Conservation (phyloP, 345 rosid genomes). For the Heritiera littoralis region DNA sequence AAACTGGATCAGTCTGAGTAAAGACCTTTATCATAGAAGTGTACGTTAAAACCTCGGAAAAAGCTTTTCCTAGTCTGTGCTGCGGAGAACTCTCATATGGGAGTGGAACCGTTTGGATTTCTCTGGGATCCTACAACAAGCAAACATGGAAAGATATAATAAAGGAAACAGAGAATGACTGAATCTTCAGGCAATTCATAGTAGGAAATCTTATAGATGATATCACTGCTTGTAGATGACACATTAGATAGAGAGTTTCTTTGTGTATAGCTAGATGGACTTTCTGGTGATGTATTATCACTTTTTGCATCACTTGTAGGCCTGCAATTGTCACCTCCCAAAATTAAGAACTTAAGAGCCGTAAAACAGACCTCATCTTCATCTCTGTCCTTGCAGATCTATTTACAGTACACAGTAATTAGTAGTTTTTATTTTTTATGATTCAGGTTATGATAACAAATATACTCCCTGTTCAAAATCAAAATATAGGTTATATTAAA, state of each 20-base stretch:
- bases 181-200: constrained; percentile 1
- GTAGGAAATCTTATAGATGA: constrained; percentile 41
- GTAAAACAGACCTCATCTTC: constrained; percentile 75
- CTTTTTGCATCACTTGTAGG: constrained; percentile 43
- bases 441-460: not conserved
- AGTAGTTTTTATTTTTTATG: not conserved
- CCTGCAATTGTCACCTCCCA: constrained; percentile 38
- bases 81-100: constrained; percentile 36
- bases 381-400: constrained; percentile 75
- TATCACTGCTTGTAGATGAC: constrained; percentile 45
- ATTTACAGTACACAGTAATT: constrained; percentile 20
- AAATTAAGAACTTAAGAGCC: constrained; percentile 53
- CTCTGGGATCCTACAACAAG: constrained; percentile 40
- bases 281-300: constrained; percentile 52
- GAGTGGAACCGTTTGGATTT: constrained; percentile 24
- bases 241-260: constrained; percentile 47
- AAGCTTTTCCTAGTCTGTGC: constrained; percentile 48
- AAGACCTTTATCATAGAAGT: constrained; percentile 46
- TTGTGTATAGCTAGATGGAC: constrained; percentile 32
- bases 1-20: constrained; percentile 39
- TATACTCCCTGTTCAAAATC: not conserved
- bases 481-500: not conserved
- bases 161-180: constrained; percentile 17
- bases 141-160: constrained; percentile 16
- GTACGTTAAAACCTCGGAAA: constrained; percentile 58